Base-by-base conservation (phyloP, 2,329 filamentous ascomycete species). In the Trichophyton benhamiae region DNA sequence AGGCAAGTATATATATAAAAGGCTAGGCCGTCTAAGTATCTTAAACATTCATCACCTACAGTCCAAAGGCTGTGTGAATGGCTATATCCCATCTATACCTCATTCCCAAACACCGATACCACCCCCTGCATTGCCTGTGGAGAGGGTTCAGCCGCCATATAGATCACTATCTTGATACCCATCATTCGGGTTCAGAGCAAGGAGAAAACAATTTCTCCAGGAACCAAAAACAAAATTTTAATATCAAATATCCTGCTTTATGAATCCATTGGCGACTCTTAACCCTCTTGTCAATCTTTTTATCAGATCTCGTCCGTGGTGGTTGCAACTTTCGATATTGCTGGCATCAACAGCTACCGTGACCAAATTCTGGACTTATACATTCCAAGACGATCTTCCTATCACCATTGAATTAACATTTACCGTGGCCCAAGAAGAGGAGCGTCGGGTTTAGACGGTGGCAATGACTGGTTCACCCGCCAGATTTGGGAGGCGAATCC, bases 381-480 rank as follows among this genome's bases (percentile, higher is more conserved):
- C 20, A 8, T 60, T 48, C 11, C 44, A 13, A 25, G 22, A 38
- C 7, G 22, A 22, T 2, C 27, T 36, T 17, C 41, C 58, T 17
- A 36, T 60, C 25, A 30, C 20, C 8, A 30, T 60, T 22, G 17
- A 49, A 3, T 6, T 60, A 22, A 15, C 20, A 46, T 22, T 60
- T 13, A 60, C 6, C n/a, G 22, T 52, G 8, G 8, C 33, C 11
- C 11, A 13, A 15, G 11, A 15, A 20, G 17, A 46, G 5, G 11
- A 22, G 4, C 42, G 4, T 8, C 46, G 33, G 41, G 36, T 49
- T 42, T 55, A 36, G 33, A 38, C 11, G 27, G 52, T 15, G 13
- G 36, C 36, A 17, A 63, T 62, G 62, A 62, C 25, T 25, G 44
- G 27, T 15, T 36, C 20, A 15, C 52, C 62, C 20, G 27, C 42